Evolutionary conservation across 305 asterid genomes (phyloP).

Genomic region (Solanum hybrid): DNA sequence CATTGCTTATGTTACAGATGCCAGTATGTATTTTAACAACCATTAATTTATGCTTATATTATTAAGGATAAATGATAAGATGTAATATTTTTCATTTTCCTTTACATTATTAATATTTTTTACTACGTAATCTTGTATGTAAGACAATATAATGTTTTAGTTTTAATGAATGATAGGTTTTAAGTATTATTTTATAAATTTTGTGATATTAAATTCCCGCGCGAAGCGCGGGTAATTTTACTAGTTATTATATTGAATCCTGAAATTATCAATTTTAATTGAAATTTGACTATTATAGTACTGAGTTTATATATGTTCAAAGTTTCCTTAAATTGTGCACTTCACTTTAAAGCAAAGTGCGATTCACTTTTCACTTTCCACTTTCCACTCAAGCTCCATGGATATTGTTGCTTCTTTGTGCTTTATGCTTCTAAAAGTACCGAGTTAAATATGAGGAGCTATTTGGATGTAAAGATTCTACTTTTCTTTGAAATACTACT

Average conservation of each 20-base stretch:
- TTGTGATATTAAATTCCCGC: too few species aligned
- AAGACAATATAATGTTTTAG: too few species aligned
- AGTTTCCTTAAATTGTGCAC: not conserved
- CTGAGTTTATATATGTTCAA: not conserved
- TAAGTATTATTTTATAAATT: too few species aligned
- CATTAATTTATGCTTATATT: too few species aligned
- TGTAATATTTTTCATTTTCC: too few species aligned
- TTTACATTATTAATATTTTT: too few species aligned
- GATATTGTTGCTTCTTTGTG: not conserved
- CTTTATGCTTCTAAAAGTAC: not conserved
- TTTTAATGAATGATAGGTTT: too few species aligned
- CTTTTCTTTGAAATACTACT: not conserved
- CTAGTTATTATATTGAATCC: not conserved
- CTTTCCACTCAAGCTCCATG: not conserved
- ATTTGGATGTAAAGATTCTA: not conserved
- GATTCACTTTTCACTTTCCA: not conserved
- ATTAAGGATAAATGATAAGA: too few species aligned
- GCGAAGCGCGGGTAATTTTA: too few species aligned
- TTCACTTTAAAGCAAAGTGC: not conserved
- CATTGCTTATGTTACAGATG: too few species aligned
- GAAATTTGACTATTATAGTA: not conserved
- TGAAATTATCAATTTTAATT: not conserved
- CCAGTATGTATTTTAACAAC: too few species aligned
- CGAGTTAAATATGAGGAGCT: not conserved
- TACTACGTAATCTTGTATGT: too few species aligned